Evolutionary conservation across 768 basidiomycete genomes (phyloP).

Genomic region (Suillus placidus): DNA sequence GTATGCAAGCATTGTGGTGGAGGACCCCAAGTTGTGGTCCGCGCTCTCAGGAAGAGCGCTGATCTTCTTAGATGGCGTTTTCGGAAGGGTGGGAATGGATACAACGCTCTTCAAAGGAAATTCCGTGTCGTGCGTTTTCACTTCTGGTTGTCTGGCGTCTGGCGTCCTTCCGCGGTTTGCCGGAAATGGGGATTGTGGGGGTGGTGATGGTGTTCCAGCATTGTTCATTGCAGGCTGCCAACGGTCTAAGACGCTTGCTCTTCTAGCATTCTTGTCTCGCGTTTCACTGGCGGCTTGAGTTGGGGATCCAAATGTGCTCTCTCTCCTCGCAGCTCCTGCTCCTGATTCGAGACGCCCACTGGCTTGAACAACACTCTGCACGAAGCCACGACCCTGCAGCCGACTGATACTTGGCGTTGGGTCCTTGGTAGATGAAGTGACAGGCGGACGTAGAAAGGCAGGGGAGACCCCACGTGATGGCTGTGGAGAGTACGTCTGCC

Average conservation of each 20-base stretch:
- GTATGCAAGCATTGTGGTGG: conserved; percentile 74
- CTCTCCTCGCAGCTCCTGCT: conserved; percentile 26
- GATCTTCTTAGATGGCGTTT: conserved; percentile 30
- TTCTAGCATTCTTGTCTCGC: conserved; percentile 40
- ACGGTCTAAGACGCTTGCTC: conserved; percentile 65
- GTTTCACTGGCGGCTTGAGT: conserved; percentile 37
- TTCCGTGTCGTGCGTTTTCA: conserved; percentile 36
- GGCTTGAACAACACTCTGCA: conserved; percentile 78
- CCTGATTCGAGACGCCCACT: conserved; percentile 53
- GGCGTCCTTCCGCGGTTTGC: conserved; percentile 44
- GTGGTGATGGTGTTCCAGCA: conserved; percentile 38
- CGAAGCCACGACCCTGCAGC: conserved; percentile 84
- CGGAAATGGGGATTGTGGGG: conserved; percentile 37
- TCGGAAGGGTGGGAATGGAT: conserved; percentile 42
- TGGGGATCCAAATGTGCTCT: conserved; percentile 29
- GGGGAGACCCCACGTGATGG: conserved; percentile 51
- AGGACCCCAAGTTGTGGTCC: conserved; percentile 61
- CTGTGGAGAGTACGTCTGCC: conserved; percentile 45
- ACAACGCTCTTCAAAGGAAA: conserved; percentile 43
- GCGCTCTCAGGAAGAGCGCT: conserved; percentile 28
- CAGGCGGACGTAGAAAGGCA: conserved; percentile 53
- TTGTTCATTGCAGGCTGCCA: conserved; percentile 54
- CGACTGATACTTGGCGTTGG: conserved; percentile 82
- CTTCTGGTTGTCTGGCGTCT: conserved; percentile 27
- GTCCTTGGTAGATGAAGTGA: conserved; percentile 58